A percentile compares a stretch with the other conserved stretches of the same genome.
Evolutionary conservation across 2,329 filamentous ascomycete species (phyloP).

Genomic region (Epichloe glyceriae): DNA sequence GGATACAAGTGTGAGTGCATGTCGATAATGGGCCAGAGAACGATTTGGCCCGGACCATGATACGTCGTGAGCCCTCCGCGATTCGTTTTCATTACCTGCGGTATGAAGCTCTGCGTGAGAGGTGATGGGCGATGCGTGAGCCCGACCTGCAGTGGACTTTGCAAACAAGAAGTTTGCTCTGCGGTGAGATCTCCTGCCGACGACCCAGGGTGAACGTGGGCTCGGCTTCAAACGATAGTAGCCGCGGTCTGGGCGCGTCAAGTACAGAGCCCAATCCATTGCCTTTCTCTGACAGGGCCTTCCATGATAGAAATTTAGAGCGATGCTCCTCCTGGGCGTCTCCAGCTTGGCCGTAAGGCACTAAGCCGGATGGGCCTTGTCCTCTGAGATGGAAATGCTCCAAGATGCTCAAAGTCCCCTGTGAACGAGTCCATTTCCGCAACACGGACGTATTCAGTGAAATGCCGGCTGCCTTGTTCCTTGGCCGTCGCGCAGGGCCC

Average conservation of each 20-base stretch:
- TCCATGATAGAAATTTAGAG: conserved; percentile 22
- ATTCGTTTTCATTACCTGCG: conserved; percentile 56
- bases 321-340: conserved; percentile 22
- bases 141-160: conserved; percentile 24
- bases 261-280: conserved; percentile 28
- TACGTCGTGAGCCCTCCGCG: conserved; percentile 89
- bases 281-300: conserved; percentile 12
- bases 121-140: conserved; percentile 13
- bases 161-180: conserved; percentile 32
- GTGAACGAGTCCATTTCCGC: background rate
- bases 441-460: background rate
- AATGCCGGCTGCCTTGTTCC: background rate
- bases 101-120: conserved; percentile 25
- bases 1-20: conserved; percentile 46
- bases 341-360: conserved; percentile 20
- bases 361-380: conserved; percentile 11
- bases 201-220: conserved; percentile 87
- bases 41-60: conserved; percentile 84
- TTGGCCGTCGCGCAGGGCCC: background rate
- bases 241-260: conserved; percentile 36
- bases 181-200: conserved; percentile 48
- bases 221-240: conserved; percentile 70
- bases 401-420: conserved; percentile 11
- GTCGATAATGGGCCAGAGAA: conserved; percentile 87
- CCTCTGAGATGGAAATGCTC: conserved; percentile 18